These are phyloP conservation scores for Waltiozyma sp. DNA, from an alignment of 1,139 yeast genomes.

Conservation along the genomic window DNA sequence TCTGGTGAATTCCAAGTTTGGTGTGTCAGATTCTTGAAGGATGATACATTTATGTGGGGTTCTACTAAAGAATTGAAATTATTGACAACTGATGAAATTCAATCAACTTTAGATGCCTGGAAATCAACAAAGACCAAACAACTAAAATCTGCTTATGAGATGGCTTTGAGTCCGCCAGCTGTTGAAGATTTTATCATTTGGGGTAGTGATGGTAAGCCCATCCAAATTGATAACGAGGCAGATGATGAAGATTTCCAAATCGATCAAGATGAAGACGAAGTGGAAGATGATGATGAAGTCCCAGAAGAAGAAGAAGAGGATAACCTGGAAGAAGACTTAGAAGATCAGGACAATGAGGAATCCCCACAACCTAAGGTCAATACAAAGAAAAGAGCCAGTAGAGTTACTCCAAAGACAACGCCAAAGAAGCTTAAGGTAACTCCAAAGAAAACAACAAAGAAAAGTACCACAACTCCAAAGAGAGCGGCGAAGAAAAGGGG, in stretches of 20 bases:
- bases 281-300: conserved; percentile 18
- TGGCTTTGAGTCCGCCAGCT: conserved; percentile 19
- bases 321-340: conserved; percentile 12
- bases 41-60: conserved; percentile 59
- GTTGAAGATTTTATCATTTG: conserved; percentile 18
- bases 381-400: conserved; percentile 8
- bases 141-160: conserved; percentile 19
- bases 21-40: conserved; percentile 50
- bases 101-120: conserved; percentile 20
- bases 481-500: not conserved
- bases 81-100: conserved; percentile 21
- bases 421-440: conserved; percentile 2
- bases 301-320: conserved; percentile 11
- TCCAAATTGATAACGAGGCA: conserved; percentile 15
- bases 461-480: not conserved
- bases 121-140: conserved; percentile 17
- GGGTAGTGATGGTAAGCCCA: conserved; percentile 20
- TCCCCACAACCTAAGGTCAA: conserved; percentile 3
- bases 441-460: not conserved
- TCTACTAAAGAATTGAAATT: conserved; percentile 32
- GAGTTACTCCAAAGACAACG: not conserved
- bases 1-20: conserved; percentile 12
- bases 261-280: conserved; percentile 12
- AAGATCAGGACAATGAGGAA: conserved; percentile 8
- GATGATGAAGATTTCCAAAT: conserved; percentile 16